Evolutionary conservation across 441 rosid species (phyloP).

Genomic region (Populus hybrid): DNA sequence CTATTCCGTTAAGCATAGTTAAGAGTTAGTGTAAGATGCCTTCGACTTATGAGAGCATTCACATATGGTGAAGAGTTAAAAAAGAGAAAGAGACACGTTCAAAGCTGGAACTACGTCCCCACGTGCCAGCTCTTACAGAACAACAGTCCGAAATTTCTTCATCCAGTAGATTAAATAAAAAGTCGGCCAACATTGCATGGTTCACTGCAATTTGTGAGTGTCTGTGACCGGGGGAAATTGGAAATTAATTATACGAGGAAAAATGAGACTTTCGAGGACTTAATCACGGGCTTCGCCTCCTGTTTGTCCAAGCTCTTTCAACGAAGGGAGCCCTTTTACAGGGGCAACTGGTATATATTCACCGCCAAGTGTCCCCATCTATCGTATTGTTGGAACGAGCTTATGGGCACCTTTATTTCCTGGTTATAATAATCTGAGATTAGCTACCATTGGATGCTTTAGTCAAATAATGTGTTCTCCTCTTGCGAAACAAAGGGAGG

Average conservation of each 20-base stretch:
- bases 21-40: neutral
- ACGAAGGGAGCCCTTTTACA: neutral
- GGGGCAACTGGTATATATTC: neutral
- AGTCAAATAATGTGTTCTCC: no score
- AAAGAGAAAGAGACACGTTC: no score
- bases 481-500: no score
- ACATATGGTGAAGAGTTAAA: no score
- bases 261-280: neutral
- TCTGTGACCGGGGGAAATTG: no score
- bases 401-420: neutral
- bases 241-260: no score
- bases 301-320: neutral
- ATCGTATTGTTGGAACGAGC: neutral
- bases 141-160: neutral
- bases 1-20: no score
- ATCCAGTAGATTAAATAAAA: neutral
- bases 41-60: no score
- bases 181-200: neutral
- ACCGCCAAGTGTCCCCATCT: neutral
- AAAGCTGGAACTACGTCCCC: no score
- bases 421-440: no score
- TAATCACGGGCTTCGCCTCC: neutral
- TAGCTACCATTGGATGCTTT: no score
- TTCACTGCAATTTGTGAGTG: neutral
- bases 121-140: neutral